Conservation (phyloP, 805 yeast genomes). For the Zygosaccharomyces gambellarensis region DNA sequence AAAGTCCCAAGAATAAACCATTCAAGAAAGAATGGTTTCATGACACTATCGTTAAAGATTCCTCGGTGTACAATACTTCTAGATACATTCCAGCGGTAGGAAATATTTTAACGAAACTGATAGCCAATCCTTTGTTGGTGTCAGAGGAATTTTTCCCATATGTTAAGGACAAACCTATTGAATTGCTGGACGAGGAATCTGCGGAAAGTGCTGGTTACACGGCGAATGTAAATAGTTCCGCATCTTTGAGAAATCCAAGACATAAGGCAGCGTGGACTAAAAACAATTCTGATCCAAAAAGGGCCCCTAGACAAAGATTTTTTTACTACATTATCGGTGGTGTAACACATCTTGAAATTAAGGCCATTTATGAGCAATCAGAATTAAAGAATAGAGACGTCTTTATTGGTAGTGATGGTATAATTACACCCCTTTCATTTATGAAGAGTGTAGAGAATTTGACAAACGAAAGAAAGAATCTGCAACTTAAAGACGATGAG, state of each 20-base stretch:
- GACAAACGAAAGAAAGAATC: conserved; percentile 36
- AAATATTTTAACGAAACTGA: conserved; percentile 48
- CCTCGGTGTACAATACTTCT: conserved; percentile 51
- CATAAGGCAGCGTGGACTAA: conserved; percentile 78
- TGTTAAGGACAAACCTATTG: conserved; percentile 67
- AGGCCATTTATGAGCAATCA: conserved; percentile 69
- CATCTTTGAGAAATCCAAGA: conserved; percentile 62
- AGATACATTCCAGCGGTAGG: conserved; percentile 70
- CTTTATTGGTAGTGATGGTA: conserved; percentile 73
- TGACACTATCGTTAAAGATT: conserved; percentile 40
- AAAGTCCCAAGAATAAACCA: conserved; percentile 39
- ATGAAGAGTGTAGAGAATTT: conserved; percentile 38
- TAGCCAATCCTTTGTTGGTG: conserved; percentile 44
- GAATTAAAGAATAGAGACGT: conserved; percentile 61
- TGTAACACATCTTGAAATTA: conserved; percentile 72
- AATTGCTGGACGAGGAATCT: conserved; percentile 36
- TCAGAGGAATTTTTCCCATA: conserved; percentile 65
- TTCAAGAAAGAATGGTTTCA: conserved; percentile 51
- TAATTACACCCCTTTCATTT: conserved; percentile 50
- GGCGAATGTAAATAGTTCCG: conserved; percentile 35
- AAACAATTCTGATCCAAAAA: conserved; percentile 26
- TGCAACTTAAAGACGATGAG: conserved; percentile 41
- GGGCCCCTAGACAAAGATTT: conserved; percentile 56
- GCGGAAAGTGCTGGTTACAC: conserved; percentile 30
- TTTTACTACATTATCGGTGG: conserved; percentile 89